phyloP scores from a whole-genome alignment of 1,284 basidiomycete species.

The Cutaneotrichosporon sp. region DNA sequence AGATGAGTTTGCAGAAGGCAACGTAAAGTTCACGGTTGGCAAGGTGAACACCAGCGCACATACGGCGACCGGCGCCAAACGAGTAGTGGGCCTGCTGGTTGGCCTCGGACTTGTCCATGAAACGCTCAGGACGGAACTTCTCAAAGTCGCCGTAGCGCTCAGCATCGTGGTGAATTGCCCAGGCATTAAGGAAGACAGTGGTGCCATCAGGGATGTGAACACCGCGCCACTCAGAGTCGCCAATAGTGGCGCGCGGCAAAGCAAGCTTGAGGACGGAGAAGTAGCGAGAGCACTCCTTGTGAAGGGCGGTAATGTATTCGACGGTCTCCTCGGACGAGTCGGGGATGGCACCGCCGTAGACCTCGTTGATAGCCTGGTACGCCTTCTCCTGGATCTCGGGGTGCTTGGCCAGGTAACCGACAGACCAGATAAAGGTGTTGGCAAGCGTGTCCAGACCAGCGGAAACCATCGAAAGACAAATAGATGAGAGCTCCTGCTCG shows the following conservation, averaged over 20 bases:
- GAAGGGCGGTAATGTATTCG: slow-evolving; percentile 16
- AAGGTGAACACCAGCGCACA: slow-evolving; percentile 21
- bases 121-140: slow-evolving; percentile 21
- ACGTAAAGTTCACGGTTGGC: slow-evolving; percentile 22
- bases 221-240: slow-evolving; percentile 26
- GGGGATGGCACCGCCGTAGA: slow-evolving; percentile 13
- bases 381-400: slow-evolving; percentile 18
- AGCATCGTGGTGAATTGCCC: slow-evolving; percentile 32
- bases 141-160: slow-evolving; percentile 16
- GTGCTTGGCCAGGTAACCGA: slow-evolving; percentile 21
- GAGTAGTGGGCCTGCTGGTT: slow-evolving; percentile 16
- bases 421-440: slow-evolving; percentile 20
- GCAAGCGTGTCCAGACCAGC: slow-evolving; percentile 22
- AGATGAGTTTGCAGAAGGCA: slow-evolving; percentile 18
- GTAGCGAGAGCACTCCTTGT: slow-evolving; percentile 18
- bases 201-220: slow-evolving; percentile 32
- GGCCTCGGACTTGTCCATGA: slow-evolving; percentile 11
- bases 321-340: slow-evolving; percentile 13
- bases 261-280: slow-evolving; percentile 21
- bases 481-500: slow-evolving; percentile 16
- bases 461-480: slow-evolving; percentile 22
- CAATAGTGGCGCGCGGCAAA: slow-evolving; percentile 17
- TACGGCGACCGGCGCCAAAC: slow-evolving; percentile 21
- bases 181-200: slow-evolving; percentile 39
- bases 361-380: slow-evolving; percentile 11